Base-by-base conservation (phyloP, 2,329 filamentous ascomycete species). In the Laburnicola sp. region DNA sequence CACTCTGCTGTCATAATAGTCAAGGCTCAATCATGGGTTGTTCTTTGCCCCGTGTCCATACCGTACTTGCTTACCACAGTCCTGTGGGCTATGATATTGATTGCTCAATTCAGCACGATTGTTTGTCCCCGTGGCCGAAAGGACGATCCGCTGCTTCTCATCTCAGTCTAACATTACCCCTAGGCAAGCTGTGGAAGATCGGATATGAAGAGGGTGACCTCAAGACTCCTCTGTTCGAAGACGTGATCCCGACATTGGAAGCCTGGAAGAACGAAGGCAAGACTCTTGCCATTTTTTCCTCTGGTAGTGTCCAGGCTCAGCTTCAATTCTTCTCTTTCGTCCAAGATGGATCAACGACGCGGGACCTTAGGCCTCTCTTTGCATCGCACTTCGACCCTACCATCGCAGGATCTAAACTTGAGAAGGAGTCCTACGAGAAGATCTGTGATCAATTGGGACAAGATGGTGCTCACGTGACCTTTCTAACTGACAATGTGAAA, bases 301-400 rank as follows among this genome's bases (percentile, higher is more conserved):
- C 87, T 9, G 89, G 89, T 28, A 91, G 87, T 22, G 86, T 93
- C 4, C 80, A 86, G 21, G 89, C 89, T 10, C 89, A 94, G 78
- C 89, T 91, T 74, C 77, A 93, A 54, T 80, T 93, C 56, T 93
- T 93, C 73, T 78, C 80, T 53, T 84, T 91, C 63, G 74, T 79
- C 27, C 48, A 65, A 45, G 60, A 67, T 39, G 67, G 66, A 27
- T 46, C 59, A 22, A 61, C 53, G 3, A 72, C 81, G 6, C 74
- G 80, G 53, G 71, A 75, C 43, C 60, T 74, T 31, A 73, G 69
- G 45, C 61, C 64, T 22, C 57, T 73, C 25, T 74, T 74, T 52
- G 59, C 60, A 16, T 67, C 63, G 2, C 68, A 73, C 51, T 93
- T 90, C 67, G 89, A 94, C 70, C 93, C 89, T 3, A 82, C 88